These are phyloP conservation scores for Kalanchoe fedtschenkoi DNA, from an alignment of 164 flowering plant species.

Conservation along the genomic window DNA sequence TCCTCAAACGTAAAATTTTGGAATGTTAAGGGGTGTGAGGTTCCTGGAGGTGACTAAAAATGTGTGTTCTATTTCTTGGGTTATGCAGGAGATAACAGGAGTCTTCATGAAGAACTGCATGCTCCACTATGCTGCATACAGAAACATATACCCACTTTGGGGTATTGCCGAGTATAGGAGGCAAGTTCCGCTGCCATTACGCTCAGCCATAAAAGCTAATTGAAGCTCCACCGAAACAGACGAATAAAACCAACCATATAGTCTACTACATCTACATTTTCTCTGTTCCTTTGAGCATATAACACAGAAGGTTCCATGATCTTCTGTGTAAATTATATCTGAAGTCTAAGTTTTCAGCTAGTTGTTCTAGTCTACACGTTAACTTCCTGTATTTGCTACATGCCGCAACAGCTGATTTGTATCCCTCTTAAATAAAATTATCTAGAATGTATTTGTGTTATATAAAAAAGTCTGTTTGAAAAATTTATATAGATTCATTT, in stretches of 20 bases:
- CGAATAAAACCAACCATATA: not conserved
- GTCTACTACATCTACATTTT: not conserved
- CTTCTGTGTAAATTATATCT: not conserved
- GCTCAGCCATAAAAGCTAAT: not conserved
- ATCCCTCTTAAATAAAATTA: not conserved
- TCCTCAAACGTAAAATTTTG: not conserved
- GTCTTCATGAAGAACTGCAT: constrained; percentile 5
- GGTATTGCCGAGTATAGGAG: not conserved
- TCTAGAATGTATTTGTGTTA: not conserved
- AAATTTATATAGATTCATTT: not conserved
- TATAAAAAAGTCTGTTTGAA: not conserved
- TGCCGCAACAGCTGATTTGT: not conserved
- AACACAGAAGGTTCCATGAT: not conserved
- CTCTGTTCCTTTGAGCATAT: too few species aligned
- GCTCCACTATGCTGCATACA: constrained; percentile 3
- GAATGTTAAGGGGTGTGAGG: too few species aligned
- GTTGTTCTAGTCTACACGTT: too few species aligned
- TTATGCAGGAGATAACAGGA: constrained; percentile 2
- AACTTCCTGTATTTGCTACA: not conserved
- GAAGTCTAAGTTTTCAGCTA: too few species aligned
- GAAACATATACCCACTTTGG: constrained; percentile 4
- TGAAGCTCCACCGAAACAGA: not conserved
- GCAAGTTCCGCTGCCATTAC: not conserved
- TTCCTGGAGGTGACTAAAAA: not conserved
- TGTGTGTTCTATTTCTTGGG: not conserved